Base-by-base conservation (phyloP, 805 yeast species). In the Suhomyces sp. region DNA sequence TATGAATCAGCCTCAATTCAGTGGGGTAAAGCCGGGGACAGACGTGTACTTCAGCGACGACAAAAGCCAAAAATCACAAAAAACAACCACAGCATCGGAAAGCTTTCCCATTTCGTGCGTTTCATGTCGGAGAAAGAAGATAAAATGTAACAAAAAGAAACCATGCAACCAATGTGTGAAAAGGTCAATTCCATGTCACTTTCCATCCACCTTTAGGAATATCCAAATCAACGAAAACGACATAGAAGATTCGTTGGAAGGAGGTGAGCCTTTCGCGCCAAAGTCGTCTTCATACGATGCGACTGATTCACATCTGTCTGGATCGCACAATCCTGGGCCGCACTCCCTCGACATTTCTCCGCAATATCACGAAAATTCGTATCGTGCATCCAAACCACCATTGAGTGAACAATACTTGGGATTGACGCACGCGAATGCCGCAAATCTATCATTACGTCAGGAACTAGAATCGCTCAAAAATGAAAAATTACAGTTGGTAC, bases 121-220 rank as follows among this genome's bases (percentile, higher is more conserved):
- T 8, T 69, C 73, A 29, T 70, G 75, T 54, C 63, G 75, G 35
- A 61, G 72, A 50, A 69, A 64, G 56, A 70, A 70, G 63, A 61
- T 70, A 49, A 69, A 70, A 49, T 70, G 74, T 57, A 68, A 71
- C 53, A 69, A 68, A 54, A 52, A 61, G 29, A 62, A 62, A 29
- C 78, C 79, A 1, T 77, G 82, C 57, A 70, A 72, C 53, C 77
- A 74, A 47, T 77, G 82, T 58, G 59, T 56, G 9, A 67, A 65
- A 48, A 64, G 77, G 48, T 63, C 64, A 6, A 63, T 73, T n/a
- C 61, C 59, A 2, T 79, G 83, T 60, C 72, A 70, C 44, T 78
- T 76, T 56, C 83, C 83, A 1, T 64, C 75, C 3, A 78, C 77
- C 15, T 78, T 78, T 54, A 62, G 83, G 50, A 77, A 79, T 36